A percentile compares a stretch with the other conserved stretches of the same genome.
These are phyloP conservation scores for Odontarrhena argentea DNA, from an alignment of 345 rosid genomes.

Conservation along the genomic window DNA sequence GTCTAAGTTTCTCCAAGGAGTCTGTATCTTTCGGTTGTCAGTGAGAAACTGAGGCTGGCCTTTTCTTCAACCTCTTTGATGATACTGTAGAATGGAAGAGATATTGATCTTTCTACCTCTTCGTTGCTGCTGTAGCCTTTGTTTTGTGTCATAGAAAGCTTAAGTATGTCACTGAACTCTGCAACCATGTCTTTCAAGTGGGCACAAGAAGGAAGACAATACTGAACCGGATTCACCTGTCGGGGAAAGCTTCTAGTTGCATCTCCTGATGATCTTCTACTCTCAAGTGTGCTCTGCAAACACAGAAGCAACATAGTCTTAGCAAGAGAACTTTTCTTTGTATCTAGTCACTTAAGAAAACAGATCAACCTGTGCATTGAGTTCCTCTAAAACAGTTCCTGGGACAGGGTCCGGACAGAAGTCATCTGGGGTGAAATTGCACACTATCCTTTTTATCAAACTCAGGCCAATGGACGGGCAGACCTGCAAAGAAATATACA, in stretches of 20 bases:
- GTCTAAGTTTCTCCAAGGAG: conserved; percentile 36
- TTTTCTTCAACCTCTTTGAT: conserved; percentile 32
- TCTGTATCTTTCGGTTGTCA: conserved; percentile 35
- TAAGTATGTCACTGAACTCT: conserved; percentile 51
- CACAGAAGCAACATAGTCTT: conserved; percentile 12
- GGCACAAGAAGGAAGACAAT: conserved; percentile 57
- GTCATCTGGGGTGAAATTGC: conserved; percentile 96
- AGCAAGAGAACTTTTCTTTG: neutral
- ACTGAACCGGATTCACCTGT: conserved; percentile 57
- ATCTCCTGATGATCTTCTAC: conserved; percentile 51
- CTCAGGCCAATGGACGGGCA: conserved; percentile 80
- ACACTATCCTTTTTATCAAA: conserved; percentile 74
- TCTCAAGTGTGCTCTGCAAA: conserved; percentile 62
- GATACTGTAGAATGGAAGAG: conserved; percentile 28
- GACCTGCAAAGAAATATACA: conserved; percentile 50
- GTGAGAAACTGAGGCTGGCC: conserved; percentile 11
- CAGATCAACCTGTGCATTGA: conserved; percentile 78
- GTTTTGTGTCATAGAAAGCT: conserved; percentile 52
- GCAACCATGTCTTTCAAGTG: conserved; percentile 66
- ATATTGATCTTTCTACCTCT: conserved; percentile 51
- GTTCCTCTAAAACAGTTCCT: conserved; percentile 81
- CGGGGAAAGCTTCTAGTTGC: conserved; percentile 66
- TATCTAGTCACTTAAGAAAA: conserved; percentile 8
- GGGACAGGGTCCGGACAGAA: conserved; percentile 91
- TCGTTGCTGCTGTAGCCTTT: conserved; percentile 75